phyloP scores from a whole-genome alignment of 1,284 basidiomycete species.

The Cutaneotrichosporon curvatum region DNA sequence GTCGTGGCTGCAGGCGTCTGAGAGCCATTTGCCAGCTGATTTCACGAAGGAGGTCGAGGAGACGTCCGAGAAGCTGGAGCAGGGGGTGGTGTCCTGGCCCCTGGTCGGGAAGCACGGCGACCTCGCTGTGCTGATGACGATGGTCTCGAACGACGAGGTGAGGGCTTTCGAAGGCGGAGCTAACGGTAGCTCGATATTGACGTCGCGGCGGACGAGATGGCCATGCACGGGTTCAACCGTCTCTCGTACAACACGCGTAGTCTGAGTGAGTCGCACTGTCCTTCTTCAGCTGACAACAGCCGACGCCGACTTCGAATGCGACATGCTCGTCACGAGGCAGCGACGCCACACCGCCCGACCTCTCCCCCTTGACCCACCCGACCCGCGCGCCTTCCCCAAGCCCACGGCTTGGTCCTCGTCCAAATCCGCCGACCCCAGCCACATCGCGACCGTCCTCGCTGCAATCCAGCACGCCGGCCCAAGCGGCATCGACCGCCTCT shows the following conservation, averaged over 20 bases:
- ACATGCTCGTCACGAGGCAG: constrained; percentile 15
- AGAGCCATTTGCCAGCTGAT: constrained; percentile 58
- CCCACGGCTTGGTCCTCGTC: background rate
- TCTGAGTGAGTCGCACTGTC: constrained; percentile 24
- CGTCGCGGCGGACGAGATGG: constrained; percentile 23
- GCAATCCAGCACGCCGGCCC: constrained; percentile 15
- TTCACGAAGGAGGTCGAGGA: constrained; percentile 56
- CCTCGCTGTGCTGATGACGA: constrained; percentile 30
- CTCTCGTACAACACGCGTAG: constrained; percentile 35
- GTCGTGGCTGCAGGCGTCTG: constrained; percentile 27
- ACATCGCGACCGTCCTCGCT: constrained; percentile 10
- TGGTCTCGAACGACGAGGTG: constrained; percentile 32
- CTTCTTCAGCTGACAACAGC: constrained; percentile 12
- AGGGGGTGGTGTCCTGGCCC: constrained; percentile 45
- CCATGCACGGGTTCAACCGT: constrained; percentile 17
- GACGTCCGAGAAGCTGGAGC: constrained; percentile 5
- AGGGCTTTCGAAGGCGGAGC: background rate
- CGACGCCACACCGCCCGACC: background rate
- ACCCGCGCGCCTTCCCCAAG: constrained; percentile 7
- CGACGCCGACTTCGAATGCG: constrained; percentile 37
- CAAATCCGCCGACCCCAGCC: background rate
- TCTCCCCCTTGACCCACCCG: background rate
- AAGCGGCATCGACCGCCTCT: constrained; percentile 19
- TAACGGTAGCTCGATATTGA: constrained; percentile 25
- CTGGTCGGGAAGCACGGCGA: constrained; percentile 30